Conservation (phyloP, 495 filamentous ascomycete species). For the Neurospora sp. region DNA sequence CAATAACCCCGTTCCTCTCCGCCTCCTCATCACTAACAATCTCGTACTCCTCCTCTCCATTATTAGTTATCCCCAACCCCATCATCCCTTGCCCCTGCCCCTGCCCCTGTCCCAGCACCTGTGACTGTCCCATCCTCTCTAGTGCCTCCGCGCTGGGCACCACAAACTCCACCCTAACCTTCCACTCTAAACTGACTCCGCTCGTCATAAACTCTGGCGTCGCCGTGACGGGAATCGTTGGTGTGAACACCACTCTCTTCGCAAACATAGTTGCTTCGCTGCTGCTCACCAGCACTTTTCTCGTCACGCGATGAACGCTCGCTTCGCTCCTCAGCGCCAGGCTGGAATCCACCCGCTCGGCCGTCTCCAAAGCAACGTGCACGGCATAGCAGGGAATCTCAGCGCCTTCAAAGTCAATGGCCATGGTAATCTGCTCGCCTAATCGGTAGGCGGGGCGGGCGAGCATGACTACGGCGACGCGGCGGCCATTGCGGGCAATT, state of each 20-base stretch:
- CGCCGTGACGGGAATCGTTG: conserved; percentile 66
- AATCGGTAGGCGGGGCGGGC: conserved; percentile 85
- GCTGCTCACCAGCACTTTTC: conserved; percentile 61
- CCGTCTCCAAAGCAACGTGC: conserved; percentile 64
- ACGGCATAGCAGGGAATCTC: conserved; percentile 72
- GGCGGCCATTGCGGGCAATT: conserved; percentile 77
- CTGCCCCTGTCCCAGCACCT: background rate
- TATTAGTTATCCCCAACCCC: background rate
- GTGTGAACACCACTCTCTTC: conserved; percentile 64
- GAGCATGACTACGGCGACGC: conserved; percentile 78
- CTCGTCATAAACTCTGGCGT: conserved; percentile 87
- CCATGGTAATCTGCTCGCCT: conserved; percentile 73
- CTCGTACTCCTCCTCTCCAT: background rate
- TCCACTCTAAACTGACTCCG: conserved; percentile 78
- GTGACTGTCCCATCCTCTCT: background rate
- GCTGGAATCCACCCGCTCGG: conserved; percentile 64
- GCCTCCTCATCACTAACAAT: background rate
- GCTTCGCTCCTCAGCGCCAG: conserved; percentile 76
- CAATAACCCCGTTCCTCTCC: background rate
- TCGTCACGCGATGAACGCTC: conserved; percentile 75
- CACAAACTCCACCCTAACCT: conserved; percentile 80
- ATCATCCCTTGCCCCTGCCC: background rate
- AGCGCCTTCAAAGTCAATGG: conserved; percentile 67
- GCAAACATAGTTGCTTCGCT: conserved; percentile 76
- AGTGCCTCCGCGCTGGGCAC: conserved; percentile 35